These are phyloP conservation scores for Schizosaccharomyces cryophilus DNA, from an alignment of 805 yeast species.

Conservation along the genomic window DNA sequence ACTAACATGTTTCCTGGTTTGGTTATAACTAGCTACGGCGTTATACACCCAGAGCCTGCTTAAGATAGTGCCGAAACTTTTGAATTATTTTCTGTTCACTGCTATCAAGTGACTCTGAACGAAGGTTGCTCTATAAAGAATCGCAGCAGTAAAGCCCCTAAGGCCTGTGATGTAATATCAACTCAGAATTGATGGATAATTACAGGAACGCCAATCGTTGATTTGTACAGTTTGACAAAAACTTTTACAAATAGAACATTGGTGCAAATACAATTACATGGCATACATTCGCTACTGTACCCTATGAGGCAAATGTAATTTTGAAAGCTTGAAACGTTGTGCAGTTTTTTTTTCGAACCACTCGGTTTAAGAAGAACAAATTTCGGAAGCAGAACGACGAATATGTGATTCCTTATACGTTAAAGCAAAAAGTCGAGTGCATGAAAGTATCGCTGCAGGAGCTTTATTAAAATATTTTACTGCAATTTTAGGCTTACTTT, in stretches of 20 bases:
- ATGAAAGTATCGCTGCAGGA: slow-evolving; percentile 20
- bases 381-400: slow-evolving; percentile 38
- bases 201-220: slow-evolving; percentile 88
- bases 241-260: slow-evolving; percentile 62
- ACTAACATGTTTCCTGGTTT: slow-evolving; percentile 26
- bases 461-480: slow-evolving; percentile 48
- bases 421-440: slow-evolving; percentile 28
- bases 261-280: slow-evolving; percentile 69
- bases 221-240: slow-evolving; percentile 52
- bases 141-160: slow-evolving; percentile 51
- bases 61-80: slow-evolving; percentile 7
- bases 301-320: slow-evolving; percentile 52
- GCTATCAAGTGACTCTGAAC: slow-evolving; percentile 55
- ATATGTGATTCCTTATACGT: slow-evolving; percentile 46
- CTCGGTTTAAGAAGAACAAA: slow-evolving; percentile 66
- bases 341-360: slow-evolving; percentile 66
- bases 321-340: slow-evolving; percentile 57
- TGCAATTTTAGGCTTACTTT: slow-evolving; percentile 55
- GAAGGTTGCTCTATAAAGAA: slow-evolving; percentile 82
- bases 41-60: slow-evolving; percentile 51
- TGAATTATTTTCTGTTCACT: slow-evolving; percentile 50
- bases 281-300: slow-evolving; percentile 63
- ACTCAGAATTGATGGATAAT: slow-evolving; percentile 57
- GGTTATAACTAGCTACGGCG: slow-evolving; percentile 69
- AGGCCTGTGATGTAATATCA: slow-evolving; percentile 41